These are phyloP conservation scores for Solanum pinnatisectum DNA, from an alignment of 257 asterid genomes.

Conservation along the genomic window DNA sequence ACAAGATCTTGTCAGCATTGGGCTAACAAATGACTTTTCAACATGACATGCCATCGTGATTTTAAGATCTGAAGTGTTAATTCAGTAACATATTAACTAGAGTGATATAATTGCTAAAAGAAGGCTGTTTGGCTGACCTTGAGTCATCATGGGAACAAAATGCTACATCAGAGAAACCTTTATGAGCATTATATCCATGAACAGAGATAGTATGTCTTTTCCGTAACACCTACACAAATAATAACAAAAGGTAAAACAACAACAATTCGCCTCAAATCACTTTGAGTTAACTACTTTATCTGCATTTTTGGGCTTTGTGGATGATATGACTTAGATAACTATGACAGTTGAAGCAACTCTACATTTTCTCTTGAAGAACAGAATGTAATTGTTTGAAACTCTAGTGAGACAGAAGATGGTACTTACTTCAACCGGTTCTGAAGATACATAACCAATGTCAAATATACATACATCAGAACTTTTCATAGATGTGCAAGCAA, in stretches of 20 bases:
- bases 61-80: neutral
- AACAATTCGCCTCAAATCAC: neutral
- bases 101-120: neutral
- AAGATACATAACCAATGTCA: slow-evolving; percentile 76
- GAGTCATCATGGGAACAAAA: slow-evolving; percentile 63
- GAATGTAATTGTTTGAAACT: neutral
- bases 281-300: neutral
- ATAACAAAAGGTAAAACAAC: slow-evolving; percentile 4
- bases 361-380: neutral
- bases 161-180: slow-evolving; percentile 74
- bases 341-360: neutral
- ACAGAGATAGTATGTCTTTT: slow-evolving; percentile 63
- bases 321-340: neutral
- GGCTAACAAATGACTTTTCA: neutral
- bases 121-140: slow-evolving; percentile 34
- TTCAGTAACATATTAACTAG: neutral
- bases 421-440: slow-evolving; percentile 80
- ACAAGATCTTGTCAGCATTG: neutral
- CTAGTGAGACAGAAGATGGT: slow-evolving; percentile 7
- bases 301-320: neutral
- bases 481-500: slow-evolving; percentile 70
- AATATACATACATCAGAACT: slow-evolving; percentile 55
- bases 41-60: neutral
- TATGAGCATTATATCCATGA: slow-evolving; percentile 54
- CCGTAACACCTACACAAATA: slow-evolving; percentile 50